Percentiles rank a stretch among this genome's conserved stretches.
phyloP scores from a whole-genome alignment of 1,139 yeast genomes.

The Sugiyamaella novakii region DNA sequence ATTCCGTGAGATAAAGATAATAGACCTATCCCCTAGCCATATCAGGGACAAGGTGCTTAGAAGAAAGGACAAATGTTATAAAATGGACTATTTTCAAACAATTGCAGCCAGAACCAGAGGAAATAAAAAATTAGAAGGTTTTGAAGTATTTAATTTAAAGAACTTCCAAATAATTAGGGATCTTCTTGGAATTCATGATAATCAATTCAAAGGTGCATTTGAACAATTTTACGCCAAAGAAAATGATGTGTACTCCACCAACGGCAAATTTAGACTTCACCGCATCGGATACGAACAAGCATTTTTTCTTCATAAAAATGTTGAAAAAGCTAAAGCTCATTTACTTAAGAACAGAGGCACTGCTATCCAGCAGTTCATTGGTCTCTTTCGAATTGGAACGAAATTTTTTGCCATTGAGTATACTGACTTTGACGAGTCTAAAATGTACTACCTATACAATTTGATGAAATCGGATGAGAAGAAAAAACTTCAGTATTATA shows the following conservation, averaged over 20 bases:
- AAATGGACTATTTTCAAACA: too few species aligned
- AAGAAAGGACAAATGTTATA: too few species aligned
- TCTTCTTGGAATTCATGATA: background rate
- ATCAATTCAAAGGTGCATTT: background rate
- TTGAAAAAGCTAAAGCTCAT: background rate
- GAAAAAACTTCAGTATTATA: too few species aligned
- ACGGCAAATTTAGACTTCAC: background rate
- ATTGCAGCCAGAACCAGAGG: too few species aligned
- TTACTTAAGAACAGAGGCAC: background rate
- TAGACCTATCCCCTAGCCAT: too few species aligned
- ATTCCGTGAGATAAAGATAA: too few species aligned
- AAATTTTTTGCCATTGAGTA: background rate
- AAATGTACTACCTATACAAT: too few species aligned
- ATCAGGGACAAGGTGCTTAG: too few species aligned
- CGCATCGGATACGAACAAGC: background rate
- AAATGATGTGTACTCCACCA: background rate
- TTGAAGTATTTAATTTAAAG: background rate
- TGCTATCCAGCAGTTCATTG: background rate
- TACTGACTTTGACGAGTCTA: background rate
- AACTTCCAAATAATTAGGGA: background rate
- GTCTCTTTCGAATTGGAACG: background rate
- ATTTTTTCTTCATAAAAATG: background rate
- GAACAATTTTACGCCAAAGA: background rate
- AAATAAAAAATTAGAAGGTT: too few species aligned
- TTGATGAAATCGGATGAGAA: too few species aligned